These are phyloP conservation scores for Aspergillus viridinutans DNA, from an alignment of 2,329 filamentous ascomycete genomes.

Conservation along the genomic window DNA sequence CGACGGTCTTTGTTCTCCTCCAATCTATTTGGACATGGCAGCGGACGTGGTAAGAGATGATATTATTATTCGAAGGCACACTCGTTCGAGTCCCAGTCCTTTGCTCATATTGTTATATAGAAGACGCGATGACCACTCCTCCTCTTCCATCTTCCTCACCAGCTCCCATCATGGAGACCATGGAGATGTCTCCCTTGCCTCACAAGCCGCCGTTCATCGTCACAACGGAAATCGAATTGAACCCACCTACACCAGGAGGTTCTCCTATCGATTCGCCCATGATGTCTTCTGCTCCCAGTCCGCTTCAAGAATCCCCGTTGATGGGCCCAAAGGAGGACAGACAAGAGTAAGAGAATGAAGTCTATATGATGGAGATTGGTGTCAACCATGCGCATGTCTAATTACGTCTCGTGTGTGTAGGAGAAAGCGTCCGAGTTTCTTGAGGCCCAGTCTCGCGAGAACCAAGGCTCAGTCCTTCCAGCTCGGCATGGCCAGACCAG, in stretches of 20 bases:
- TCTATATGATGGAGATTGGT: background rate
- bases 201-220: constrained; percentile 72
- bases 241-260: constrained; percentile 65
- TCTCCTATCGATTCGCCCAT: constrained; percentile 42
- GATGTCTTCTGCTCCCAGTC: constrained; percentile 36
- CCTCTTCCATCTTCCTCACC: constrained; percentile 82
- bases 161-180: constrained; percentile 65
- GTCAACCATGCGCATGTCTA: constrained; percentile 11
- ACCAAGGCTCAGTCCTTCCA: constrained; percentile 71
- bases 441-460: constrained; percentile 70
- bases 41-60: constrained; percentile 52
- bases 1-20: constrained; percentile 79
- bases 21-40: constrained; percentile 58
- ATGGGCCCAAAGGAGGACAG: constrained; percentile 26
- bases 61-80: background rate
- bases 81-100: background rate
- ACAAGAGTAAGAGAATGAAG: constrained; percentile 32
- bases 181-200: constrained; percentile 91
- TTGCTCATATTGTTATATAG: constrained; percentile 32
- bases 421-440: constrained; percentile 63
- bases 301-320: constrained; percentile 37
- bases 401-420: constrained; percentile 38
- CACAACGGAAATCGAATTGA: constrained; percentile 58
- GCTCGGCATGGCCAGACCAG: constrained; percentile 57
- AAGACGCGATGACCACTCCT: constrained; percentile 77